These are phyloP conservation scores for Euphorbia corollata DNA, from an alignment of 441 rosid species.

Conservation along the genomic window DNA sequence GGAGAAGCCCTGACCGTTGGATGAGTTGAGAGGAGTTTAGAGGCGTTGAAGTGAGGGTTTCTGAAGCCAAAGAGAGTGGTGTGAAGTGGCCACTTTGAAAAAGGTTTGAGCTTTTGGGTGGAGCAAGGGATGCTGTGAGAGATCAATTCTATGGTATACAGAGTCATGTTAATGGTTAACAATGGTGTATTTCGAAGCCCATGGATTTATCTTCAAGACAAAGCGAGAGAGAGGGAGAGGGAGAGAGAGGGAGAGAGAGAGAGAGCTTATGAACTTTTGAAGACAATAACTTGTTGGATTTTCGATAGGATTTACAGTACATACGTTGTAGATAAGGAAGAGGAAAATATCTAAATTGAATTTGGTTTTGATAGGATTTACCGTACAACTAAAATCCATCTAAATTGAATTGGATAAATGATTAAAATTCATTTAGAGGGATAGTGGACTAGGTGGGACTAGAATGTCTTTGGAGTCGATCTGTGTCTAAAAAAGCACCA, in stretches of 20 bases:
- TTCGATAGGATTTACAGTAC: constrained; percentile 5
- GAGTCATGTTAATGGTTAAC: constrained; percentile 25
- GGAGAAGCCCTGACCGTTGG: constrained; percentile 26
- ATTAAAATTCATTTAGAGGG: too few species aligned
- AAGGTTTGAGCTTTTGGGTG: constrained; percentile 26
- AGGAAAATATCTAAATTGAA: too few species aligned
- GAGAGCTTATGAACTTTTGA: not conserved
- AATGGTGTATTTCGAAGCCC: constrained; percentile 5
- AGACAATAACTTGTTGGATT: not conserved
- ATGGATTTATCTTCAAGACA: constrained; percentile 13
- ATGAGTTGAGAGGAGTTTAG: constrained; percentile 22
- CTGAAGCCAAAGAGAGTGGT: constrained; percentile 25
- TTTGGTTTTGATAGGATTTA: too few species aligned
- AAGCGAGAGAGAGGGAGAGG: not conserved
- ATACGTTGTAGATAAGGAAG: constrained; percentile 15
- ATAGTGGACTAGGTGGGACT: too few species aligned
- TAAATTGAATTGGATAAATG: too few species aligned
- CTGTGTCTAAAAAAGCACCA: too few species aligned
- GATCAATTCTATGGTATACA: constrained; percentile 31
- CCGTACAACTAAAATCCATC: too few species aligned
- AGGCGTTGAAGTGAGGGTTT: constrained; percentile 23
- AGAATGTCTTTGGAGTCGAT: too few species aligned
- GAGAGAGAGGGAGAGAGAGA: not conserved
- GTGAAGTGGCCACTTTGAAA: constrained; percentile 25
- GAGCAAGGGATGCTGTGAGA: constrained; percentile 25